Evolutionary conservation across 2,329 filamentous ascomycete species (phyloP).

Genomic region (Erysiphe pulchra): DNA sequence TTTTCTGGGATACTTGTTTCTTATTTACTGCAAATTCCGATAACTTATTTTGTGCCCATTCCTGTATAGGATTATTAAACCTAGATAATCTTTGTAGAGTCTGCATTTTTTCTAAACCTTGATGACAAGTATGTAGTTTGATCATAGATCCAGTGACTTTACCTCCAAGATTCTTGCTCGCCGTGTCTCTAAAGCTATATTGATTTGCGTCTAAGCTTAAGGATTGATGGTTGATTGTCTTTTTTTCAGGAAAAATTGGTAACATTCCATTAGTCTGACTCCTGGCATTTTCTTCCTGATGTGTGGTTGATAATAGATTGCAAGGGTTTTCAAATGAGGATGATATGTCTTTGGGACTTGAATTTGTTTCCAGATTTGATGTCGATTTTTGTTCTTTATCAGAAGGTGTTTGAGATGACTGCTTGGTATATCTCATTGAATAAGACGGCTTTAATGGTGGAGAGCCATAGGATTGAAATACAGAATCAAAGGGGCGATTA

Average conservation of each 20-base stretch:
- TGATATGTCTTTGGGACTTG: not conserved
- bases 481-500: constrained; percentile 5
- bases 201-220: not conserved
- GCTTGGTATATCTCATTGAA: constrained; percentile 12
- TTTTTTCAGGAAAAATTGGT: not conserved
- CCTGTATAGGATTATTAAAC: constrained; percentile 11
- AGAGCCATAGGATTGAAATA: constrained; percentile 5
- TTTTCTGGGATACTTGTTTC: not conserved
- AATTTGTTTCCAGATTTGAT: not conserved
- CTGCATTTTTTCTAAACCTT: constrained; percentile 12
- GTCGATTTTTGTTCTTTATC: not conserved
- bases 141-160: not conserved
- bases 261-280: not conserved
- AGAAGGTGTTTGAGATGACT: constrained; percentile 5
- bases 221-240: not conserved
- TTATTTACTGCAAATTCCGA: constrained; percentile 7
- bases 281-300: constrained; percentile 1
- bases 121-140: constrained; percentile 1
- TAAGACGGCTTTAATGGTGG: constrained; percentile 9
- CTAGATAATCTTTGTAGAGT: constrained; percentile 11
- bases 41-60: constrained; percentile 6
- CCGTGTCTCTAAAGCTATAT: not conserved
- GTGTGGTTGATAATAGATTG: not conserved
- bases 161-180: not conserved
- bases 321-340: not conserved